phyloP scores from a whole-genome alignment of 441 rosid genomes.

The Populus hybrid region DNA sequence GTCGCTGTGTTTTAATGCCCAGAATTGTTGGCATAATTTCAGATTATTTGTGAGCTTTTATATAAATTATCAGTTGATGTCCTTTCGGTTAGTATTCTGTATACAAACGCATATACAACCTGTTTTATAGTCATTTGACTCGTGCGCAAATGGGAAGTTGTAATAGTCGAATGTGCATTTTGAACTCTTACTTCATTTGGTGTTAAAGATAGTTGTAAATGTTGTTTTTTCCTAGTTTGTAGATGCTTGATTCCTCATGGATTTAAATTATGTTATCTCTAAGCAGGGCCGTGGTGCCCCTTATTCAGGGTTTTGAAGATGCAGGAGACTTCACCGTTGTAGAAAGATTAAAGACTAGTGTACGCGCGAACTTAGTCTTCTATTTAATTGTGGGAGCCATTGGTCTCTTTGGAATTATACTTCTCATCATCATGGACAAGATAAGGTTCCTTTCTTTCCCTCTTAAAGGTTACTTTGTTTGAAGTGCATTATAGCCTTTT shows the following conservation, averaged over 20 bases:
- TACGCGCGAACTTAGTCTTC: constrained; percentile 86
- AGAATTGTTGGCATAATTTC: not conserved
- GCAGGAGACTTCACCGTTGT: constrained; percentile 92
- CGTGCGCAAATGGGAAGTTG: not conserved
- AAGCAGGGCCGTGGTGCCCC: constrained; percentile 99
- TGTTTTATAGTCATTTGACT: not conserved
- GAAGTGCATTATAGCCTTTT: not conserved
- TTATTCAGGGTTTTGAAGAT: constrained; percentile 99
- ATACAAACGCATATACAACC: not conserved
- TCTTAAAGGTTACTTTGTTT: constrained; percentile 16
- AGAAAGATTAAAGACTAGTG: constrained; percentile 88
- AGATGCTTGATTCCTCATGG: constrained; percentile 40
- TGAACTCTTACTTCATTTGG: not conserved
- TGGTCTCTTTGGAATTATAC: constrained; percentile 88
- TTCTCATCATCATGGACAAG: constrained; percentile 67
- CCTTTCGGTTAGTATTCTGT: not conserved
- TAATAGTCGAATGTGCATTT: not conserved
- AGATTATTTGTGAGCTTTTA: not conserved
- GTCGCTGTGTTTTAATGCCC: constrained; percentile 7
- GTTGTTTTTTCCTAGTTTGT: constrained; percentile 16
- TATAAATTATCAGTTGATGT: not conserved
- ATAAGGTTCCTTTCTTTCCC: constrained; percentile 37
- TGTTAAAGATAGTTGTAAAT: constrained; percentile 5
- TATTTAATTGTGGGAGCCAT: constrained; percentile 83
- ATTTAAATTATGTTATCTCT: constrained; percentile 47